Evolutionary conservation across 1,284 basidiomycete species (phyloP).

Genomic region (Gymnopus androsaceus): DNA sequence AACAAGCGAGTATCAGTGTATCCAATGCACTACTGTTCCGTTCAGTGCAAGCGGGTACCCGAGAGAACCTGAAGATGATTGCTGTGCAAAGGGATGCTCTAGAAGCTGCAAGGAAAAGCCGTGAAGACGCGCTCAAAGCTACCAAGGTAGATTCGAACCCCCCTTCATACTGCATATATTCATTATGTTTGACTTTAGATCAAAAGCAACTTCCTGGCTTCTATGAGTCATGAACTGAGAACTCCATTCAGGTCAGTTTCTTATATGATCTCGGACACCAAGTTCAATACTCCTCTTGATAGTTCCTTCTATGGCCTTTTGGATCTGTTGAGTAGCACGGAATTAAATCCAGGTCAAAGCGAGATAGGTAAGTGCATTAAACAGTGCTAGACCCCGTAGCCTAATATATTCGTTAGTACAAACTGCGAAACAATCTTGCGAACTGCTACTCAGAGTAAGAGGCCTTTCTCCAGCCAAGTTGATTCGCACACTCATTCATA

Average conservation of each 20-base stretch:
- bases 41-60: conserved; percentile 68
- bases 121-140: conserved; percentile 70
- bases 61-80: conserved; percentile 75
- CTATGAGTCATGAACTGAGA: conserved; percentile 73
- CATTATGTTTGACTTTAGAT: conserved; percentile 42
- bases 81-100: conserved; percentile 64
- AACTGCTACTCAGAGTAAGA: conserved; percentile 62
- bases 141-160: conserved; percentile 52
- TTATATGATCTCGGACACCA: not conserved
- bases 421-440: conserved; percentile 75
- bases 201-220: conserved; percentile 74
- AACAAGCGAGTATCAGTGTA: conserved; percentile 74
- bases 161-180: not conserved
- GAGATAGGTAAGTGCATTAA: conserved; percentile 54
- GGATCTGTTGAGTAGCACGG: conserved; percentile 66
- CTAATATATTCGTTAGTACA: conserved; percentile 45
- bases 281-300: not conserved
- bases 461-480: not conserved
- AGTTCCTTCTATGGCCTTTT: conserved; percentile 74
- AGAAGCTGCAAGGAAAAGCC: conserved; percentile 64
- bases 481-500: not conserved
- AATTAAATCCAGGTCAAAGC: conserved; percentile 63
- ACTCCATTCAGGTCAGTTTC: conserved; percentile 66
- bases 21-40: conserved; percentile 72
- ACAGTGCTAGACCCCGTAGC: not conserved